These are phyloP conservation scores for Cytidiella melzeri DNA, from an alignment of 768 basidiomycete species.

Conservation along the genomic window DNA sequence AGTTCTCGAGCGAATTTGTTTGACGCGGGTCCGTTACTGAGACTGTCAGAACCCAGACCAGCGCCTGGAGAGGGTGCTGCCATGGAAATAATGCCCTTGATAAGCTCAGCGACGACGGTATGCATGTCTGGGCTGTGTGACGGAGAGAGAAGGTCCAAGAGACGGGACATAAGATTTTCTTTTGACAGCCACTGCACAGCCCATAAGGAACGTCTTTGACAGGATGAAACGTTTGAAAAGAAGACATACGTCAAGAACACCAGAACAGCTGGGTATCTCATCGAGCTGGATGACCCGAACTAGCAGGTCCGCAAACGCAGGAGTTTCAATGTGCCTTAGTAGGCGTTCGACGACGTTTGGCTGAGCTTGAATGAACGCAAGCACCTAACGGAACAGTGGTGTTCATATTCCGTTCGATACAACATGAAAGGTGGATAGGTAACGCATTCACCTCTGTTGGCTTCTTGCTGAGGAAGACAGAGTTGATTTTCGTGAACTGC, in stretches of 20 bases:
- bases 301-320: conserved; percentile 87
- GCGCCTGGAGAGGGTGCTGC: conserved; percentile 81
- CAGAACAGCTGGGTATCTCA: conserved; percentile 73
- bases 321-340: conserved; percentile 79
- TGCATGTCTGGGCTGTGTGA: conserved; percentile 70
- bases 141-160: conserved; percentile 82
- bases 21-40: conserved; percentile 66
- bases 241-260: conserved; percentile 79
- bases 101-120: conserved; percentile 79
- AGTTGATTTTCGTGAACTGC: conserved; percentile 93
- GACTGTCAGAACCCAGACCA: conserved; percentile 55
- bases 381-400: conserved; percentile 56
- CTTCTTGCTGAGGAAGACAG: conserved; percentile 81
- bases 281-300: conserved; percentile 87
- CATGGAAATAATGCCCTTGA: conserved; percentile 93
- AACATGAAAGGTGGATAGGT: conserved; percentile 17
- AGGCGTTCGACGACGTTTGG: conserved; percentile 78
- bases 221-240: conserved; percentile 20
- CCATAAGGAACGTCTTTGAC: conserved; percentile 28
- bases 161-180: conserved; percentile 73
- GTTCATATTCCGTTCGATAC: conserved; percentile 25
- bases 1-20: conserved; percentile 89
- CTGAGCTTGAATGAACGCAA: conserved; percentile 83
- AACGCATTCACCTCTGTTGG: conserved; percentile 68
- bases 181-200: conserved; percentile 76